phyloP scores from a whole-genome alignment of 805 yeast species.

The Metschnikowia cerradonensis region DNA sequence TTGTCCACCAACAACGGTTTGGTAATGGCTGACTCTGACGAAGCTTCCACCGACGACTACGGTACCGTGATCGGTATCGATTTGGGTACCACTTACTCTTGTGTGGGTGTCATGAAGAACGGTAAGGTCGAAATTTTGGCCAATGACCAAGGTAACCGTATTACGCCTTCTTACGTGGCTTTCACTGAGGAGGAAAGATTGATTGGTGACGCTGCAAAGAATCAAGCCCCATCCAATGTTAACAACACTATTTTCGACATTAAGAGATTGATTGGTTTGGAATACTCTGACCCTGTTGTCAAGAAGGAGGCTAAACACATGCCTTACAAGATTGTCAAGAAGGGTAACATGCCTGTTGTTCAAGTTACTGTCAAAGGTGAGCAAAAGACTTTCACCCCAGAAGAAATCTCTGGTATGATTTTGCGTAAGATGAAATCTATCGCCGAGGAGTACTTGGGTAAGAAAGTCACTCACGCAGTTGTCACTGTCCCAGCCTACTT shows the following conservation, averaged over 20 bases:
- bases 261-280: constrained; percentile 92
- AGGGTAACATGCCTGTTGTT: constrained; percentile 74
- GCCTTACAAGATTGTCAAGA: constrained; percentile 78
- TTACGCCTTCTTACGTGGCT: constrained; percentile 94
- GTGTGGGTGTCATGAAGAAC: constrained; percentile 92
- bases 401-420: constrained; percentile 93
- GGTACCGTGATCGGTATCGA: constrained; percentile 92
- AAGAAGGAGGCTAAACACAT: constrained; percentile 74
- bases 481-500: constrained; percentile 22
- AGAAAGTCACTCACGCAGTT: constrained; percentile 21
- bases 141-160: constrained; percentile 98
- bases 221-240: constrained; percentile 94
- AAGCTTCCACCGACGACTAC: constrained; percentile 37
- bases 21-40: constrained; percentile 21
- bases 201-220: constrained; percentile 96
- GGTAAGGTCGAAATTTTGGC: constrained; percentile 95
- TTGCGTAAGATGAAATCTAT: constrained; percentile 73
- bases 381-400: constrained; percentile 84
- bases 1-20: constrained; percentile 19
- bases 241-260: constrained; percentile 86
- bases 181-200: constrained; percentile 90
- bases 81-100: constrained; percentile 90
- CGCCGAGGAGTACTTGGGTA: constrained; percentile 22
- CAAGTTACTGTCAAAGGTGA: constrained; percentile 82
- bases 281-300: constrained; percentile 25